Base-by-base conservation (phyloP, 129 eudicot species). In the Saussurea involucrata region DNA sequence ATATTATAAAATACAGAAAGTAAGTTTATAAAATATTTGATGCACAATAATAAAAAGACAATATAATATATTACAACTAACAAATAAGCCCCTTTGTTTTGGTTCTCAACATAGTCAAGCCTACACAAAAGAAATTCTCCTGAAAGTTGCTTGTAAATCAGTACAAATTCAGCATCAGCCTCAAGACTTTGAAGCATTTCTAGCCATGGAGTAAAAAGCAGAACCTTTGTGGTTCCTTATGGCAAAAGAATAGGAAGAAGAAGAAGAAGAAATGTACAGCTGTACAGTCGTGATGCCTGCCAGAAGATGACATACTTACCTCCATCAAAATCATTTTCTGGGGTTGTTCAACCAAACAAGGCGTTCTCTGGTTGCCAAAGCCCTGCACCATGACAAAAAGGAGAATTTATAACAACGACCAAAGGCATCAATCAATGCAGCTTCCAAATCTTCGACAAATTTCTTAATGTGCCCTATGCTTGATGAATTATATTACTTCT, bases 341-440 rank as follows among this genome's bases (percentile, higher is more conserved):
- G 75, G 42, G 72, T 60, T 36, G 60, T 78, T 66, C 68, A 15
- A 77, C 71, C 69, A 64, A 60, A 78, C 18, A 25, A 91, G 85
- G 75, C 65, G 71, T 76, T 88, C 87, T 67, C 36, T 75, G 67
- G 87, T 75, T 67, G 81, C 89, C 79, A 86, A 78, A 78, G 82
- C 91, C 84, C 96, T 91, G 81, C 78, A 68, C 40, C 78, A 77
- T 49, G 33, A 68, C 53, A 40, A 63, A 40, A 42, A 22, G 3
- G 40, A 74, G 21, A 71, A 24, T 6, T 36, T 55, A 18, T 27
- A 31, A 31, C 67, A 2, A 42, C 1, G 64, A 33, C 6, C n/a
- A 63, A 12, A 53, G 53, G 10, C 18, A 66, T 28, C 7, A 70
- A 66, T 28, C 7, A 70, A 36, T 10, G 18, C 53, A 60, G 42